Conservation (phyloP, 768 basidiomycete species). For the Trametes punicea region DNA sequence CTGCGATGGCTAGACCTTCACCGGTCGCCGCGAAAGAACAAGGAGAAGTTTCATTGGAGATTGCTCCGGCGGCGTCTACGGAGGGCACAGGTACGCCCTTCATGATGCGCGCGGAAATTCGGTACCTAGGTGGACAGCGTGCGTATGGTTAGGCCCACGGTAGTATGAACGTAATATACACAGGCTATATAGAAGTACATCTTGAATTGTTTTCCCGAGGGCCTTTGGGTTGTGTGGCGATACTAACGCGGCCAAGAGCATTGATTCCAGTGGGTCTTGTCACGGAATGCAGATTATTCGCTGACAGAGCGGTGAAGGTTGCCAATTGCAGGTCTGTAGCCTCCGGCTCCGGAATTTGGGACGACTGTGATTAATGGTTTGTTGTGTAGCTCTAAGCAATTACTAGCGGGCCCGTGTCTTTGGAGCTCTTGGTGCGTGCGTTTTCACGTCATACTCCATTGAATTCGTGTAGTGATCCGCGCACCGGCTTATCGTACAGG, state of each 20-base stretch:
- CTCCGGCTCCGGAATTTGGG: neutral
- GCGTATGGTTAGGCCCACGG: neutral
- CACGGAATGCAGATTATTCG: no score
- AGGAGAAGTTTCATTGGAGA: conserved; percentile 18
- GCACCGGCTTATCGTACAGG: neutral
- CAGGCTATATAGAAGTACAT: conserved; percentile 12
- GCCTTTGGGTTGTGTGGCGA: neutral
- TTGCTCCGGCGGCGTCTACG: conserved; percentile 18
- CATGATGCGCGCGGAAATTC: neutral
- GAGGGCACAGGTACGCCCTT: conserved; percentile 13
- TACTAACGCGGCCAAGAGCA: neutral
- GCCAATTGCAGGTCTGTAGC: neutral
- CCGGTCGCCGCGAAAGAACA: conserved; percentile 3
- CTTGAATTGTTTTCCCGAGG: neutral
- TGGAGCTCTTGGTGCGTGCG: neutral
- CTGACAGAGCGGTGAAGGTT: neutral
- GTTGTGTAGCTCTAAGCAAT: neutral
- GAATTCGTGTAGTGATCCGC: conserved; percentile 8
- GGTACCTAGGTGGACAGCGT: neutral
- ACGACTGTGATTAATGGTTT: neutral
- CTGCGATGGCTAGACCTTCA: conserved; percentile 4
- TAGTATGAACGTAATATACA: conserved; percentile 14
- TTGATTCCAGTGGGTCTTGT: no score
- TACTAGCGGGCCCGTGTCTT: neutral
- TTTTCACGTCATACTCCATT: conserved; percentile 1